Base-by-base conservation (phyloP, 495 filamentous ascomycete genomes). In the Cercophora newfieldiana region DNA sequence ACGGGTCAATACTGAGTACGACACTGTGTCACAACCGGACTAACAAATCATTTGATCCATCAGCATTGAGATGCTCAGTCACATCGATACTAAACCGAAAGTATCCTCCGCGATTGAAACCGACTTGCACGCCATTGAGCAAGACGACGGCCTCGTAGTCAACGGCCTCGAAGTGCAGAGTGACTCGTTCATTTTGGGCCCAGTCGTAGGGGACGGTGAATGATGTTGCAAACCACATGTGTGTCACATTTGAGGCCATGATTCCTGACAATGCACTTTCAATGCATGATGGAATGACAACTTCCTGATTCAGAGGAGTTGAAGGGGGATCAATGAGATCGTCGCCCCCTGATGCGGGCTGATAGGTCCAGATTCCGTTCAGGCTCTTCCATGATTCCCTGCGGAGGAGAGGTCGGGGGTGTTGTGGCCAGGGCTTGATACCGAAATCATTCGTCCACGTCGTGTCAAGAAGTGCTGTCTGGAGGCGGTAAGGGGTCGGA, bases 161-260 rank as follows among this genome's bases (percentile, higher is more conserved):
- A 10, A 90, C 86, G 1, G 89, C 89, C 50, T 84, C 89, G 60
- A 91, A 91, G 58, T 89, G 86, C n/a, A 91, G 78, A 59, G 89
- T 60, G 3, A 89, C 75, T 0, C 72, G 71, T 16, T 74, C 65
- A 21, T 66, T 68, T 1, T 76, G 66, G 0, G 65, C 49, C 81
- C 85, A 90, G 48, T 71, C 68, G 0, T 73, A 62, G 2, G 86
- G 83, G 0, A 89, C 77, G 1, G 72, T 77, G 65, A 91, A 89
- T 3, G 74, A 79, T 7, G 81, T 88, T n/a, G 76, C 73, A 55
- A 86, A 88, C 86, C 86, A 88, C 37, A 87, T 88, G 67, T 85
- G 84, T 29, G 81, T 75, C 7, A 78, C 74, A 53, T 78, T 78
- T 0, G 62, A 64, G 0, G 73, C 73, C 76, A 85, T 83, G 18